Base-by-base conservation (phyloP, 768 basidiomycete genomes). In the Pulveroboletus ravenelii region DNA sequence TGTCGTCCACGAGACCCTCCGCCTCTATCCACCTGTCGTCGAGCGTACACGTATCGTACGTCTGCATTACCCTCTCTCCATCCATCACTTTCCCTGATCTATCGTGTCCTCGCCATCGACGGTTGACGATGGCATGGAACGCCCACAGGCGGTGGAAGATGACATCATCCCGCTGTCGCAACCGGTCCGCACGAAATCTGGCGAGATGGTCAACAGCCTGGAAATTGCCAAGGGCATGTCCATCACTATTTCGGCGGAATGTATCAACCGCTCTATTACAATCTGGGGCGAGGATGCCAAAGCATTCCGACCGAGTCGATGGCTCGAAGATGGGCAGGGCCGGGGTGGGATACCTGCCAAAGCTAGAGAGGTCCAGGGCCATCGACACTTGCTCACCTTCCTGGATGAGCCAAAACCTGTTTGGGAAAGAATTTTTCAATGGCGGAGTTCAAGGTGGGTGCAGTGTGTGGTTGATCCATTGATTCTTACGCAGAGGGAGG, bases 261-360 rank as follows among this genome's bases (percentile, higher is more conserved):
- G 64, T 15, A 71, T 81, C 48, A 85, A 87, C 59, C 65, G 70
- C 7, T 76, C 78, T 5, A 69, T 72, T 41, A 66, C 62, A 0
- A 61, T 84, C 20, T 87, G 86, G 87, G 86, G 86, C 0, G 60
- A 72, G 0, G 77, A 82, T 45, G 76, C 81, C 1, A 72, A 74
- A 20, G 72, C 75, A 23, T 89, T 82, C 60, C 70, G 74, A 29
- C 85, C 85, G 0, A 79, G 80, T 47, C 70, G 85, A 13, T 89
- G 86, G 86, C 68, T 87, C 10, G 62, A 62, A 12, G 64, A 65
- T 1, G 27, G 15, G 15, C 23, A 20, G 8, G 29, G 54, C 8
- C 27, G 27, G 5, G 58, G 65, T 15, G 60, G 65, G 1, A 58
- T 63, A 2, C 57, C 60, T 4, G 31, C 39, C 27, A 52, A 60